phyloP scores from a whole-genome alignment of 306 rosid species.

The Trifolium pratense region DNA sequence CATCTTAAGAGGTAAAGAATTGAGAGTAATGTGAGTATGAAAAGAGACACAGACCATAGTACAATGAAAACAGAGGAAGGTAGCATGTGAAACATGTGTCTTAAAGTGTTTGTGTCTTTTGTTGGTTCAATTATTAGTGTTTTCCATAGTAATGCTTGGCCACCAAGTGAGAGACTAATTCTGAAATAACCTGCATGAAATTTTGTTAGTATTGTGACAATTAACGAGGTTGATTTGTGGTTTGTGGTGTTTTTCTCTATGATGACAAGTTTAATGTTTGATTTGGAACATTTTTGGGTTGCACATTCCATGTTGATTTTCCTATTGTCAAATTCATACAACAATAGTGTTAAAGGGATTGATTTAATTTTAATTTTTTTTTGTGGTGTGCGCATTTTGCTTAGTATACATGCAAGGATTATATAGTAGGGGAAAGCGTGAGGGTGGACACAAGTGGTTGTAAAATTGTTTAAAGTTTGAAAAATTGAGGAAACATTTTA shows the following conservation, averaged over 20 bases:
- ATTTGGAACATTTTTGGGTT: constrained; percentile 10
- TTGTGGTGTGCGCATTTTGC: background rate
- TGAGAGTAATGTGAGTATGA: constrained; percentile 47
- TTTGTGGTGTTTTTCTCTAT: constrained; percentile 18
- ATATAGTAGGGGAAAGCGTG: constrained; percentile 28
- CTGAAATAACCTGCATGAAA: constrained; percentile 74
- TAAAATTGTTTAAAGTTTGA: background rate
- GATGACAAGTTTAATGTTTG: constrained; percentile 46
- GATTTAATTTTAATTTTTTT: background rate
- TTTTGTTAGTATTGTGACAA: constrained; percentile 44
- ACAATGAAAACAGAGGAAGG: constrained; percentile 44
- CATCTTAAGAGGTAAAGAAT: constrained; percentile 59
- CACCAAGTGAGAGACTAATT: constrained; percentile 65
- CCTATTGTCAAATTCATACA: background rate
- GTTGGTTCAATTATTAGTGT: constrained; percentile 34
- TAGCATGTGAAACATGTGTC: constrained; percentile 35
- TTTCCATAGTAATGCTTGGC: constrained; percentile 69
- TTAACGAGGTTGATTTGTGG: constrained; percentile 16
- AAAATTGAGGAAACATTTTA: background rate
- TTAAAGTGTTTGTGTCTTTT: constrained; percentile 20
- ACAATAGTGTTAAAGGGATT: background rate
- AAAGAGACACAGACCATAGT: constrained; percentile 54
- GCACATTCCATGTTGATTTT: constrained; percentile 28
- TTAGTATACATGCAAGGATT: constrained; percentile 17
- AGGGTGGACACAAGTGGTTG: constrained; percentile 18